Evolutionary conservation across 768 basidiomycete genomes (phyloP).

Genomic region (Russula earlei): DNA sequence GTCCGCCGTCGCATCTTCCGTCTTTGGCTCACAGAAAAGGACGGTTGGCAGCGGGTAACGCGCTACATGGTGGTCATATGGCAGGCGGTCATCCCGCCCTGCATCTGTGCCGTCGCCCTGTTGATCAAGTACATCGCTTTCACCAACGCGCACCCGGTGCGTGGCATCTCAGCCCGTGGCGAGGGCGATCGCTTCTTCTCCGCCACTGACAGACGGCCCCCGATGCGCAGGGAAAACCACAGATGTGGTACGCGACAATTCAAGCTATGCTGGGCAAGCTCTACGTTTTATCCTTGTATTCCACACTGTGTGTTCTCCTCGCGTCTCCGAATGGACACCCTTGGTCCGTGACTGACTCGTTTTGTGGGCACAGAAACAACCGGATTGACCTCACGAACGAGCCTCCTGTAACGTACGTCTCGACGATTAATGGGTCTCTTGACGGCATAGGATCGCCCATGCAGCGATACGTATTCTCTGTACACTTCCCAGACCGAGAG

Average conservation of each 20-base stretch:
- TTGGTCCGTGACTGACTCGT: not conserved
- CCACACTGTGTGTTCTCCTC: conserved; percentile 1
- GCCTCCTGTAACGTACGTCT: not conserved
- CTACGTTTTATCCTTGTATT: conserved; percentile 6
- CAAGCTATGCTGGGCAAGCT: conserved; percentile 16
- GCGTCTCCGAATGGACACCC: not conserved
- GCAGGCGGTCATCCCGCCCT: conserved; percentile 10
- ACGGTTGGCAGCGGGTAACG: not conserved
- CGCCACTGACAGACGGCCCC: not conserved
- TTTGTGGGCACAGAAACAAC: conserved; percentile 1
- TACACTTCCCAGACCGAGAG: not conserved
- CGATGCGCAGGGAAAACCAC: not conserved
- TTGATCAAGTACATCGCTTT: conserved; percentile 9
- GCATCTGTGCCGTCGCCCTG: not conserved
- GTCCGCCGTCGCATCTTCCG: not conserved
- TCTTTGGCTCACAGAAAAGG: not conserved
- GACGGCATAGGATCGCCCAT: not conserved
- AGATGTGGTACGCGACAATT: conserved; percentile 2
- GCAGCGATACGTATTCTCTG: conserved; percentile 1
- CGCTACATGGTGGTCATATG: conserved; percentile 7
- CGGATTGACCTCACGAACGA: conserved; percentile 6
- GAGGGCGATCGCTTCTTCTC: not conserved
- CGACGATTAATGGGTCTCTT: not conserved
- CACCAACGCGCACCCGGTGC: conserved; percentile 1
- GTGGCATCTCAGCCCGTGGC: not conserved